Base-by-base conservation (phyloP, 2,329 filamentous ascomycete genomes). In the Juglanconis sp. region DNA sequence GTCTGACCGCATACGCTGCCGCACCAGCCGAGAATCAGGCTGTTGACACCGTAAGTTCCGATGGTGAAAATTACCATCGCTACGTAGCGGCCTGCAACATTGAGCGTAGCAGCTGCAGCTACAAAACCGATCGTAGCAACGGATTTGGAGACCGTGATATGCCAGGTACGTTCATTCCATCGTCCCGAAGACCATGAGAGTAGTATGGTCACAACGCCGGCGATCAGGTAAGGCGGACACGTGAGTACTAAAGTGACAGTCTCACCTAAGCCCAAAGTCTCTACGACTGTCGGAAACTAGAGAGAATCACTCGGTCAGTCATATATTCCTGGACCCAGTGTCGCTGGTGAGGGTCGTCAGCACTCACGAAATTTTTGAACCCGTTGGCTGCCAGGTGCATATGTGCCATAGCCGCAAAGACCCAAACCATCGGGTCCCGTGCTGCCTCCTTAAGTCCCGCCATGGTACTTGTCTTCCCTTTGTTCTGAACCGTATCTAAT, bases 221-320 rank as follows among this genome's bases (percentile, higher is more conserved):
- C 78, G n/a, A 79, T 67, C 1, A 79, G 68, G 63, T 79, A 82
- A 0, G 80, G 80, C 0, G 80, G 80, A 58, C 72, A 74, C 10
- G 75, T 79, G 13, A 79, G 71, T 2, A 76, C 74, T 3, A 79
- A 69, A 2, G 76, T 78, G 34, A 77, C 72, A 1, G 73, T 78
- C 2, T 64, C 69, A 36, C 65, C 69, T 65, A 76, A 78, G 1
- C 73, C 74, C 1, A 79, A 71, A 1, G 73, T 74, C 48, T 72
- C 67, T 35, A 79, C 74, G 6, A 76, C 72, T 69, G 59, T 61
- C 4, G 59, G 59, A 4, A 61, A 61, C 54, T 57, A n/a, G 9
- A 57, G 17, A 17, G 24, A 5, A 31, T 57, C 6, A 50, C 11
- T n/a, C 15, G 6, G 1, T n/a, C 11, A 36, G 17, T n/a, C 4